These are phyloP conservation scores for carrot (Daucus carota) DNA, from an alignment of 129 eudicot species.

Conservation along the genomic window DH1_v3.0 NC_030387.2:13053501-13054000, in stretches of 20 bases:
- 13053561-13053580: conserved; percentile 24
- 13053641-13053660: background rate
- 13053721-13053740: conserved; percentile 4
- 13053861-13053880: conserved; percentile 63
- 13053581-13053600: conserved; percentile 39
- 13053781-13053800: conserved; percentile 60
- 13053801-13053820: conserved; percentile 96
- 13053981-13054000: background rate
- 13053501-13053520: conserved; percentile 21
- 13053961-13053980: background rate
- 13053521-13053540: conserved; percentile 14
- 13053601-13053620: conserved; percentile 50
- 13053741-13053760: conserved; percentile 68
- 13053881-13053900: background rate
- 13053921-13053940: background rate
- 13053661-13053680: background rate
- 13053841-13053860: conserved; percentile 74
- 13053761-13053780: conserved; percentile 96
- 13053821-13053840: conserved; percentile 89
- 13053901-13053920: background rate
- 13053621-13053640: conserved; percentile 92
- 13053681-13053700: background rate
- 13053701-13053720: background rate
- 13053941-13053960: background rate
- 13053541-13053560: conserved; percentile 18